These are phyloP conservation scores for Chlorella ohadii DNA, from an alignment of 139 green algal genomes.

Conservation along the genomic window DNA sequence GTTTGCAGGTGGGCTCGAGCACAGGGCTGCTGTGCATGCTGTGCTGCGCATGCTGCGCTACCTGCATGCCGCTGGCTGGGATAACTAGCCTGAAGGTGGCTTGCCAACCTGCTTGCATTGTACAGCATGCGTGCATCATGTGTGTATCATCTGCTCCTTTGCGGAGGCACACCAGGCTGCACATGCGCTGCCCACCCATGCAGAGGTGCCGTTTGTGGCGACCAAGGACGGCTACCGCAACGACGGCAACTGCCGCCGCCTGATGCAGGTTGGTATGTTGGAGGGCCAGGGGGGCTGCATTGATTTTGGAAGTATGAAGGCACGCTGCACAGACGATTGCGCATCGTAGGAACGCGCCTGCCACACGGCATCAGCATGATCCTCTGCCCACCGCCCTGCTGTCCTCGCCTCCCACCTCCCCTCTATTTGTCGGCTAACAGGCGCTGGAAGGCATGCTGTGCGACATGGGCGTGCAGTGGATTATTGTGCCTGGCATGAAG, in stretches of 20 bases:
- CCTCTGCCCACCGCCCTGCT: too few relatives aligned
- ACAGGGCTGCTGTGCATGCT: not conserved
- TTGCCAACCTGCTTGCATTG: too few relatives aligned
- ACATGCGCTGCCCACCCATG: slow-evolving; percentile 19
- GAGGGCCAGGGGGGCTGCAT: too few relatives aligned
- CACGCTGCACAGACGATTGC: too few relatives aligned
- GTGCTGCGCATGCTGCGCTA: too few relatives aligned
- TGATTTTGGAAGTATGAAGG: not conserved
- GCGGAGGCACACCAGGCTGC: too few relatives aligned
- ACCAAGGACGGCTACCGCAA: slow-evolving; percentile 68
- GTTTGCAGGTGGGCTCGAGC: slow-evolving; percentile 26
- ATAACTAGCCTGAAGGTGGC: too few relatives aligned
- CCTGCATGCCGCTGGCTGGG: too few relatives aligned
- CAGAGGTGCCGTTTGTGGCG: slow-evolving; percentile 78
- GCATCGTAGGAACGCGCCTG: too few relatives aligned
- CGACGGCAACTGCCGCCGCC: slow-evolving; percentile 66
- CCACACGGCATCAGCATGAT: too few relatives aligned
- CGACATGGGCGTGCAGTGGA: slow-evolving; percentile 53
- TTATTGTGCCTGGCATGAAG: slow-evolving; percentile 69
- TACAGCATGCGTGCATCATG: too few relatives aligned
- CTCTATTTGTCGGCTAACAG: not conserved
- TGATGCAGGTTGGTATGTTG: slow-evolving; percentile 57
- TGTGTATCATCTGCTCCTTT: too few relatives aligned
- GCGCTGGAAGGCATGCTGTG: slow-evolving; percentile 22
- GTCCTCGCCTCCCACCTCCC: not conserved